Evolutionary conservation across 108 stramenopile species (phyloP).

Genomic region (Nitzschia inconspicua): DNA sequence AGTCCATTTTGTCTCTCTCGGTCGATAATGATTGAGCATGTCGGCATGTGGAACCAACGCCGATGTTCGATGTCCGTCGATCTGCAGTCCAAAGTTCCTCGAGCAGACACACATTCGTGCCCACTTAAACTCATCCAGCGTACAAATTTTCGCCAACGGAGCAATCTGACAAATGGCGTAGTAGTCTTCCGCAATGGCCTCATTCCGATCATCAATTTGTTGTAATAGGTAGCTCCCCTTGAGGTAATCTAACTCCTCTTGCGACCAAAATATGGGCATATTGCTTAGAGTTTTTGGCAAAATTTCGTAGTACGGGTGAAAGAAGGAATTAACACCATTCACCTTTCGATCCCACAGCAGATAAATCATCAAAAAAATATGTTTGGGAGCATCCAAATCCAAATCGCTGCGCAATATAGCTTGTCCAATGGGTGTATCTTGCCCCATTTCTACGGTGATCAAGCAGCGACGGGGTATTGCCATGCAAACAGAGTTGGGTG

Average conservation of each 20-base stretch:
- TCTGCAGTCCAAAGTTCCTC: constrained; percentile 96
- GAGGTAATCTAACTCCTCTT: constrained; percentile 77
- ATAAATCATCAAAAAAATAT: constrained; percentile 97
- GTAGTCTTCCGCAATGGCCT: constrained; percentile 94
- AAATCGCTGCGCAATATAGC: constrained; percentile 67
- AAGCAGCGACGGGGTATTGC: constrained; percentile 87
- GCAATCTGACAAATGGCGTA: constrained; percentile 80
- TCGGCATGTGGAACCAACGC: constrained; percentile 99
- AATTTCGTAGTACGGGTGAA: constrained; percentile 96
- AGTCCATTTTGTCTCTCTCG: constrained; percentile 99
- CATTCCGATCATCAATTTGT: constrained; percentile 79
- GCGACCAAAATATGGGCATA: constrained; percentile 98
- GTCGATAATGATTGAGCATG: constrained; percentile 99
- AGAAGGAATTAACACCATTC: constrained; percentile 85
- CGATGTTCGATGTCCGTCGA: constrained; percentile 91
- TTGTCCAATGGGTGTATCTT: constrained; percentile 87
- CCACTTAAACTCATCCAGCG: constrained; percentile 96
- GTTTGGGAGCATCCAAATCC: constrained; percentile 97
- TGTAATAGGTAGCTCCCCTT: constrained; percentile 82
- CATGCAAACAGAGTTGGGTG: constrained; percentile 84
- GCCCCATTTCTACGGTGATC: constrained; percentile 99
- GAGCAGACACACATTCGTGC: constrained; percentile 98
- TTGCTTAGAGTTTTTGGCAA: constrained; percentile 85
- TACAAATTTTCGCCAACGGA: constrained; percentile 73
- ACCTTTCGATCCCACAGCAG: constrained; percentile 89